phyloP scores from a whole-genome alignment of 352 stramenopile species.

The Phytophthora fragariaefolia region DNA sequence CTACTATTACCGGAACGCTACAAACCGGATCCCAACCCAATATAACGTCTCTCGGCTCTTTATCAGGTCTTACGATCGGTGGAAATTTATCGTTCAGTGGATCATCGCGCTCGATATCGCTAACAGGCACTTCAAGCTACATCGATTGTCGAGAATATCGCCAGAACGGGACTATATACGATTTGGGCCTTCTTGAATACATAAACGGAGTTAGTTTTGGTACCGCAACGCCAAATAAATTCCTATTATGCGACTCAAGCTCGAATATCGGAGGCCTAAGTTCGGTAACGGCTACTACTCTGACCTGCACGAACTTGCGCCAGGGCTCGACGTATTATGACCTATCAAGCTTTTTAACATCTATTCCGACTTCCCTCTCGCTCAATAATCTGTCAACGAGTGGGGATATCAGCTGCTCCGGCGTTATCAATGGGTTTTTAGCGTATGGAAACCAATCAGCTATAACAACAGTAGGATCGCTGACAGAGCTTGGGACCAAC shows the following conservation, averaged over 20 bases:
- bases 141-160: constrained; percentile 14
- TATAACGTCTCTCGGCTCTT: background rate
- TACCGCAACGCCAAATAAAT: constrained; percentile 14
- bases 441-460: constrained; percentile 11
- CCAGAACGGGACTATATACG: constrained; percentile 5
- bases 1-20: background rate
- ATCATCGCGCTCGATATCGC: background rate
- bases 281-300: constrained; percentile 4
- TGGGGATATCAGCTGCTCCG: constrained; percentile 7
- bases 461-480: constrained; percentile 24
- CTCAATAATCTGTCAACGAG: constrained; percentile 1
- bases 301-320: constrained; percentile 10
- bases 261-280: background rate
- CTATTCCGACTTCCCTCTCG: constrained; percentile 8
- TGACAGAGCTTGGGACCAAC: constrained; percentile 16
- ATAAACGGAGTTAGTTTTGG: constrained; percentile 16
- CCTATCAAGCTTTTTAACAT: constrained; percentile 9
- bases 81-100: constrained; percentile 9
- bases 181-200: constrained; percentile 6
- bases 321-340: constrained; percentile 14
- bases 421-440: constrained; percentile 12
- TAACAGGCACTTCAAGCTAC: constrained; percentile 19
- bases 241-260: constrained; percentile 7
- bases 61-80: constrained; percentile 5
- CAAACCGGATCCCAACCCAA: background rate